Base-by-base conservation (phyloP, 441 rosid species). In the Erodium texanum region DNA sequence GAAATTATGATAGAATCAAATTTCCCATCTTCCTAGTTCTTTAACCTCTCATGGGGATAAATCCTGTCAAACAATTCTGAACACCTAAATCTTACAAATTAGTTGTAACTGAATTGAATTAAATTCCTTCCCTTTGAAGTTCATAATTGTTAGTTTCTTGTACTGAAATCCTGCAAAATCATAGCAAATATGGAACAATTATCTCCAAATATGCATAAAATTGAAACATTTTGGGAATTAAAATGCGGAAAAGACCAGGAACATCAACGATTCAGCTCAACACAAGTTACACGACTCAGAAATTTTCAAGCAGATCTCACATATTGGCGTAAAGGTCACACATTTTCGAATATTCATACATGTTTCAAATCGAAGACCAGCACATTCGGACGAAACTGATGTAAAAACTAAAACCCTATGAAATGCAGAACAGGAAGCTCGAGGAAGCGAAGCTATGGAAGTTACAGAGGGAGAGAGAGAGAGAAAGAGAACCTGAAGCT, bases 401-500 rank as follows among this genome's bases (percentile, higher is more conserved):
- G 32, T 1, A 27, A 27, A 27, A 27, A 32, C 56, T 4, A 15
- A 16, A 50, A 50, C 56, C 56, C 56, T 50, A 50, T 4, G 56
- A 50, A 15, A 50, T 50, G 56, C 6, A 14, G 7, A 58, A 50
- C 22, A 8, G 64, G 15, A 20, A 66, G 36, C 19, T 8, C 11
- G 6, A 38, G 45, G 32, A 61, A 32, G 36, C 36, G 36, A 32
- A 32, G 36, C 36, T 32, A 32, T 32, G 36, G 36, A 4, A 32
- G 36, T 32, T 32, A 1, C 6, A 32, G 36, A 32, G 36, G 6
- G 36, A 7, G n/a, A n/a, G n/a, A 23, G 15, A 3, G 45, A 29
- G 2, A 20, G n/a, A 68, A 20, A 43, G 59, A 58, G 58, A 8
- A 92, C 93, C 94, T 93, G 87, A 68, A 90, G 89, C 68, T 90